phyloP scores from a whole-genome alignment of 1,284 basidiomycete species.

The Cystobasidium slooffiae region DNA sequence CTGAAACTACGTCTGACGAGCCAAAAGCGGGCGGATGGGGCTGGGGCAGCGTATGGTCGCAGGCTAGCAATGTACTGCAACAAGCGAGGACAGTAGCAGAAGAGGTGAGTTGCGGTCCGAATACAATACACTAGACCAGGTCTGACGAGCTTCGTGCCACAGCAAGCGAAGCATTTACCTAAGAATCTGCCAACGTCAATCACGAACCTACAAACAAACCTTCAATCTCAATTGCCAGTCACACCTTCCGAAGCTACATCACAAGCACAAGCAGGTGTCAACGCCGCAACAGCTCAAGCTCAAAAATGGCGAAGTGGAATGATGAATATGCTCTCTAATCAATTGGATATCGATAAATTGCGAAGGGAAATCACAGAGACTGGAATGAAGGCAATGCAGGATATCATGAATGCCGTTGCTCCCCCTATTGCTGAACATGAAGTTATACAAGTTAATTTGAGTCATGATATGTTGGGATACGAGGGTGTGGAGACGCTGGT shows the following conservation, averaged over 20 bases:
- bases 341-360: constrained; percentile 80
- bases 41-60: constrained; percentile 76
- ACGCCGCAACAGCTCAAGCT: constrained; percentile 67
- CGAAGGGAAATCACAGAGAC: constrained; percentile 64
- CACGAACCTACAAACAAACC: neutral
- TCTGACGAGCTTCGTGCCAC: constrained; percentile 63
- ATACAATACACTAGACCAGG: constrained; percentile 37
- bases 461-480: constrained; percentile 95
- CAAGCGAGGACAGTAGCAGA: constrained; percentile 86
- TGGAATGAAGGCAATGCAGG: constrained; percentile 81
- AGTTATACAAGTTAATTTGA: constrained; percentile 91
- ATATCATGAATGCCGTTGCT: constrained; percentile 92
- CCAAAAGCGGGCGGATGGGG: constrained; percentile 59
- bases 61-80: constrained; percentile 81
- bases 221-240: constrained; percentile 31
- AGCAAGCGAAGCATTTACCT: constrained; percentile 65
- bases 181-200: constrained; percentile 44
- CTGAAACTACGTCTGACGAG: constrained; percentile 5
- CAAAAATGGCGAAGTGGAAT: constrained; percentile 71
- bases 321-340: constrained; percentile 63
- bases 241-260: constrained; percentile 23
- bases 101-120: constrained; percentile 61
- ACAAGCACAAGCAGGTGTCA: constrained; percentile 31
- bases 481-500: constrained; percentile 95
- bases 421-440: constrained; percentile 98